These are phyloP conservation scores for Globisporangium takayamanum DNA, from an alignment of 352 stramenopile genomes.

Conservation along the genomic window DNA sequence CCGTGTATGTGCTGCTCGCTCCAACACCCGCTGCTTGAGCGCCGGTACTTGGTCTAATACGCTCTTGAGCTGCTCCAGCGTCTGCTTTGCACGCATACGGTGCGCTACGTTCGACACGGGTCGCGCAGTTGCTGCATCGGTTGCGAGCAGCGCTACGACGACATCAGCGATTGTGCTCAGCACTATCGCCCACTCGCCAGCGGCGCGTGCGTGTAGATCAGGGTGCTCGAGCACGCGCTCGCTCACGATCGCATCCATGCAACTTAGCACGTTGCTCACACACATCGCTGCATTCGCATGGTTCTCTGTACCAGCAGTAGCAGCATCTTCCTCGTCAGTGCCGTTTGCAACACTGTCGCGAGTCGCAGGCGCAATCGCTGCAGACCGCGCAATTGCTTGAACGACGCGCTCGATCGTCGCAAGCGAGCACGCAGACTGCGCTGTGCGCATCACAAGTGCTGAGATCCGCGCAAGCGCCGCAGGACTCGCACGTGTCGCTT, in stretches of 20 bases:
- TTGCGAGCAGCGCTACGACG: slow-evolving; percentile 13
- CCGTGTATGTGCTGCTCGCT: slow-evolving; percentile 5
- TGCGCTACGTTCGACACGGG: slow-evolving; percentile 7
- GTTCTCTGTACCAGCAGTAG: neutral
- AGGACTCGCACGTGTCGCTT: neutral
- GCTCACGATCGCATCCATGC: slow-evolving; percentile 29
- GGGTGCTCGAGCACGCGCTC: slow-evolving; percentile 33
- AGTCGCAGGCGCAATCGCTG: neutral
- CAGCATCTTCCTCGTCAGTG: neutral
- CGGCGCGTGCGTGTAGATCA: slow-evolving; percentile 47
- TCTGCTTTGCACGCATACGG: slow-evolving; percentile 3
- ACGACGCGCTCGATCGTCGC: slow-evolving; percentile 29
- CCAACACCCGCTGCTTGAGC: slow-evolving; percentile 40
- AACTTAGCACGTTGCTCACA: slow-evolving; percentile 15
- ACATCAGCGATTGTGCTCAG: slow-evolving; percentile 26
- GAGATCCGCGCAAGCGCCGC: slow-evolving; percentile 18
- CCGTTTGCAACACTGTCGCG: neutral
- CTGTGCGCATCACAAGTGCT: slow-evolving; percentile 24
- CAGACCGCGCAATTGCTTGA: neutral
- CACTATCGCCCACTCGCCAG: slow-evolving; percentile 40
- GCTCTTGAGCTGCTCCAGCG: slow-evolving; percentile 14
- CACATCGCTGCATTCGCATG: neutral
- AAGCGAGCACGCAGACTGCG: slow-evolving; percentile 31
- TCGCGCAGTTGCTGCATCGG: neutral
- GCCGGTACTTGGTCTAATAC: slow-evolving; percentile 34